These are phyloP conservation scores for Leccinum obscurum DNA, from an alignment of 768 basidiomycete species.

Conservation along the genomic window DNA sequence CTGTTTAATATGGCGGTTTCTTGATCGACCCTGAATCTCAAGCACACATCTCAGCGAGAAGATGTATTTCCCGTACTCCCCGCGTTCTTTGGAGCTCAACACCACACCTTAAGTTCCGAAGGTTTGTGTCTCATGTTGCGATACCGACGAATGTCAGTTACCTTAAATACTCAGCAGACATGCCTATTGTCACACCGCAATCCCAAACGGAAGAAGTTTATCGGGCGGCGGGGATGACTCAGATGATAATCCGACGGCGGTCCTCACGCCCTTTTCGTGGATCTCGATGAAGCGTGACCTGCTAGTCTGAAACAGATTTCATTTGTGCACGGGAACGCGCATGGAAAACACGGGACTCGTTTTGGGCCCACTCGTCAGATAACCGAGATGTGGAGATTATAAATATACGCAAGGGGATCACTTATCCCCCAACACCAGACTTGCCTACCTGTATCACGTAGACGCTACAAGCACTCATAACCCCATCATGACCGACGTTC, in stretches of 20 bases:
- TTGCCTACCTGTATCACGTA: constrained; percentile 5
- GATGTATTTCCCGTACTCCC: not conserved
- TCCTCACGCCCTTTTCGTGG: not conserved
- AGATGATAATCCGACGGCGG: not conserved
- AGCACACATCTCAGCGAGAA: not conserved
- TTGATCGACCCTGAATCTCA: not conserved
- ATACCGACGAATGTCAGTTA: not conserved
- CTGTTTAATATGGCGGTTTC: not conserved
- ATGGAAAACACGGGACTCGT: constrained; percentile 1
- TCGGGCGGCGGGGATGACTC: not conserved
- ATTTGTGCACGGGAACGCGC: not conserved
- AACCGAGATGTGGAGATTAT: constrained; percentile 9
- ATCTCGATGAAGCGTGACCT: not conserved
- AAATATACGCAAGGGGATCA: constrained; percentile 14
- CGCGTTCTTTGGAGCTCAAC: not conserved
- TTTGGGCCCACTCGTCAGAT: constrained; percentile 6
- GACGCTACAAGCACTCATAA: not conserved
- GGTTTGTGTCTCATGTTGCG: not conserved
- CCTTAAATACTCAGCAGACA: not conserved
- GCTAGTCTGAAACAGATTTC: constrained; percentile 9
- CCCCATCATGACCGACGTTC: constrained; percentile 23
- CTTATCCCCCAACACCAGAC: not conserved
- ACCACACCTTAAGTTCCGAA: not conserved
- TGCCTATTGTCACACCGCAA: not conserved
- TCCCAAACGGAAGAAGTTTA: not conserved